Percentiles rank a stretch among this genome's conserved stretches.
Conservation (phyloP, 179 eudicot species). For the Beta lomatogona region DNA sequence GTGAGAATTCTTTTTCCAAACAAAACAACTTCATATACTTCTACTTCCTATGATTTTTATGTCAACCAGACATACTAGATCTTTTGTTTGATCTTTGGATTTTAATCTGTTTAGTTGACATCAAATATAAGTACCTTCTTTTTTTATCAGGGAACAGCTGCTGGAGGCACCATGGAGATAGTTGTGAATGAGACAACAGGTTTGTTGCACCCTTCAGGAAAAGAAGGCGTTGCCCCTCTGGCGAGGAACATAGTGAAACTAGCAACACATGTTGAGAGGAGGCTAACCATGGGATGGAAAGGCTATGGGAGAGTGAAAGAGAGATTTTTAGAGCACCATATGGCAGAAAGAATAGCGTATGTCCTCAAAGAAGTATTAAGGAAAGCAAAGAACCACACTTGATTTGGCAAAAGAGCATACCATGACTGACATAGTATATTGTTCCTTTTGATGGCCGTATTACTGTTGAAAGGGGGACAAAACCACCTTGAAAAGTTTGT, state of each 20-base stretch:
- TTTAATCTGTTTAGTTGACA: not conserved
- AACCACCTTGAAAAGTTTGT: slow-evolving; percentile 25
- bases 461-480: slow-evolving; percentile 7
- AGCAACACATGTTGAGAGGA: slow-evolving; percentile 76
- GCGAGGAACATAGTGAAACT: slow-evolving; percentile 77
- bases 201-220: slow-evolving; percentile 78
- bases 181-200: slow-evolving; percentile 88
- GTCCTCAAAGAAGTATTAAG: slow-evolving; percentile 75
- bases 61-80: too few relatives aligned
- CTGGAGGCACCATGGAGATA: slow-evolving; percentile 94
- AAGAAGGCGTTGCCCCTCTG: slow-evolving; percentile 86
- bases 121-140: not conserved
- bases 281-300: slow-evolving; percentile 79
- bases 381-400: slow-evolving; percentile 50
- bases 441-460: slow-evolving; percentile 14
- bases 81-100: not conserved
- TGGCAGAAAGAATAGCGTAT: slow-evolving; percentile 71
- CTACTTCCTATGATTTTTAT: too few relatives aligned
- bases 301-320: slow-evolving; percentile 83
- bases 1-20: too few relatives aligned
- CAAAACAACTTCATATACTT: too few relatives aligned
- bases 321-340: slow-evolving; percentile 79
- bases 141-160: slow-evolving; percentile 78
- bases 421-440: slow-evolving; percentile 9
- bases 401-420: slow-evolving; percentile 10